Evolutionary conservation across 352 stramenopile species (phyloP).

Genomic region (Phytophthora sp.): DNA sequence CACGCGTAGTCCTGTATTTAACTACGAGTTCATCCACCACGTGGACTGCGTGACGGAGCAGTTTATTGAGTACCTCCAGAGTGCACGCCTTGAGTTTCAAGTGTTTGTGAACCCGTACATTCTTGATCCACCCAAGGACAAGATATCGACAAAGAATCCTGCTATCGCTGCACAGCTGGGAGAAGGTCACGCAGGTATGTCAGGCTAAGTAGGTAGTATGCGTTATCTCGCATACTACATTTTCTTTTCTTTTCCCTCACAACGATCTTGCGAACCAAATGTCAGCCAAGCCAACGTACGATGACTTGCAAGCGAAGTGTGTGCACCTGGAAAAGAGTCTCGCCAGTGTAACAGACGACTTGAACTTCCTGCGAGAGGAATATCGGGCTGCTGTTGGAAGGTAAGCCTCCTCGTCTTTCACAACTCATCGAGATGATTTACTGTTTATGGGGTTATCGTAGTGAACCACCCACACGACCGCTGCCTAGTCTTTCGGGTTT

Average conservation of each 20-base stretch:
- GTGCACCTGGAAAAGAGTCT: slow-evolving; percentile 51
- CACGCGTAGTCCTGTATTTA: slow-evolving; percentile 88
- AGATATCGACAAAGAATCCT: slow-evolving; percentile 78
- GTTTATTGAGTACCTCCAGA: slow-evolving; percentile 89
- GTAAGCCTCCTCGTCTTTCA: slow-evolving; percentile 23
- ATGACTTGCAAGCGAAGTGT: slow-evolving; percentile 67
- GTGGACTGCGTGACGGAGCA: slow-evolving; percentile 86
- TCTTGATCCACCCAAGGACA: slow-evolving; percentile 82
- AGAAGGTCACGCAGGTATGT: slow-evolving; percentile 47
- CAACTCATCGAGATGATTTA: neutral
- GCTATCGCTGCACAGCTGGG: slow-evolving; percentile 71
- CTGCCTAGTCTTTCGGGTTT: slow-evolving; percentile 1
- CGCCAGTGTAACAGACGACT: slow-evolving; percentile 39
- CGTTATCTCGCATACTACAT: neutral
- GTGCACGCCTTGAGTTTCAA: slow-evolving; percentile 83
- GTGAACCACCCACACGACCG: slow-evolving; percentile 41
- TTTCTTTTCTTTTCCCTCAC: neutral
- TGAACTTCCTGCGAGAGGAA: slow-evolving; percentile 57
- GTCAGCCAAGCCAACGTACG: slow-evolving; percentile 55
- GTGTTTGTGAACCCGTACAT: slow-evolving; percentile 92
- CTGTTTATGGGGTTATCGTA: slow-evolving; percentile 13
- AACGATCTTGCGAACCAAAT: too few species aligned
- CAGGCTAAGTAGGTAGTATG: too few species aligned
- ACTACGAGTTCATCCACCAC: slow-evolving; percentile 90
- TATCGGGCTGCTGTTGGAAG: slow-evolving; percentile 57